phyloP scores from a whole-genome alignment of 2,329 filamentous ascomycete species.

The Aspergillus novofumigatus region DNA sequence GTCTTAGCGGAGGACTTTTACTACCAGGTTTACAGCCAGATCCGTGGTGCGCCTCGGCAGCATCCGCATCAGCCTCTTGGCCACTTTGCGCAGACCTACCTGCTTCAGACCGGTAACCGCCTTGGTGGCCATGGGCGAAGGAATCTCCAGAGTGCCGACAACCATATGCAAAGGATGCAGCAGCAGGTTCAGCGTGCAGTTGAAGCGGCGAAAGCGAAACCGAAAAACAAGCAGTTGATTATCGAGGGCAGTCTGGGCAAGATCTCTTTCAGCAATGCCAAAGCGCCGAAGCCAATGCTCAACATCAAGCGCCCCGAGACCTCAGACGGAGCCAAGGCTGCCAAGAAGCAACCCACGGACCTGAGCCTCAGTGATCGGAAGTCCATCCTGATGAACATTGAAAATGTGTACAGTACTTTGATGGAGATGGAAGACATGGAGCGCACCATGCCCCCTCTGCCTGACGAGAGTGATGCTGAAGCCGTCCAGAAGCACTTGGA shows the following conservation, averaged over 20 bases:
- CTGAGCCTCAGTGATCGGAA: conserved; percentile 71
- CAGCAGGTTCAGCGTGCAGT: conserved; percentile 97
- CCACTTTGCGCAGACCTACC: conserved; percentile 95
- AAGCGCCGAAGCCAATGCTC: conserved; percentile 89
- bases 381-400: conserved; percentile 77
- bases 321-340: conserved; percentile 53
- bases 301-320: conserved; percentile 88
- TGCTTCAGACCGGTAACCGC: conserved; percentile 88
- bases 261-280: conserved; percentile 98
- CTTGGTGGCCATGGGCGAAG: conserved; percentile 66
- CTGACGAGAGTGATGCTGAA: conserved; percentile 63
- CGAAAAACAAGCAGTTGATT: conserved; percentile 95
- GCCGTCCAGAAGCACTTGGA: conserved; percentile 70
- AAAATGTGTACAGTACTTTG: conserved; percentile 78
- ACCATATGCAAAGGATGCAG: conserved; percentile 98
- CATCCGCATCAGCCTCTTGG: conserved; percentile 89
- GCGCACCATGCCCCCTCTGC: conserved; percentile 68
- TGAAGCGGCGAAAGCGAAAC: conserved; percentile 93
- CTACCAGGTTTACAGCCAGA: conserved; percentile 95
- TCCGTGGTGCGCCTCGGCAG: conserved; percentile 81
- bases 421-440: conserved; percentile 96
- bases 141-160: conserved; percentile 80
- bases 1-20: conserved; percentile 92
- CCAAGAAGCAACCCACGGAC: conserved; percentile 44
- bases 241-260: conserved; percentile 95